phyloP scores from a whole-genome alignment of 352 stramenopile genomes.

The Pythium volutum region DNA sequence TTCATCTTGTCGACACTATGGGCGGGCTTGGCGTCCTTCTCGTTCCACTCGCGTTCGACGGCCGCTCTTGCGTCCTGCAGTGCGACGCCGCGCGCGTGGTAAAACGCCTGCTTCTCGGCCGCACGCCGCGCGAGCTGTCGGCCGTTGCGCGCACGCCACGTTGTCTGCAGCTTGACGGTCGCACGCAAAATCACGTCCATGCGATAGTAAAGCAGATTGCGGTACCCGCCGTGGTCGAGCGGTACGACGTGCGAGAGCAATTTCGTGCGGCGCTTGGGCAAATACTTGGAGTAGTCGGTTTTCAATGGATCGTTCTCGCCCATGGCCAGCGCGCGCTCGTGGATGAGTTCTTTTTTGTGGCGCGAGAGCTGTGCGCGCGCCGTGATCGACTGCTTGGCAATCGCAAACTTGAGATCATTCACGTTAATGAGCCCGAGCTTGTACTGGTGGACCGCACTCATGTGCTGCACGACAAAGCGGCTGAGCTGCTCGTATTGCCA shows the following conservation, averaged over 20 bases:
- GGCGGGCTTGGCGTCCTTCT: conserved; percentile 64
- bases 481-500: conserved; percentile 84
- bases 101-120: conserved; percentile 89
- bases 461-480: conserved; percentile 82
- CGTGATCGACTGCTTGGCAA: conserved; percentile 51
- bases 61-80: conserved; percentile 51
- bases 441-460: conserved; percentile 84
- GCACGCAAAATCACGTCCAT: conserved; percentile 62
- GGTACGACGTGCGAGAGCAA: conserved; percentile 85
- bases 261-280: conserved; percentile 63
- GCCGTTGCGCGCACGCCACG: conserved; percentile 73
- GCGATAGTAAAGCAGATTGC: conserved; percentile 80
- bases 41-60: conserved; percentile 71
- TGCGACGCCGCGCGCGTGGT: conserved; percentile 78
- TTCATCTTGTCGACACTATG: conserved; percentile 90
- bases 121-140: conserved; percentile 60
- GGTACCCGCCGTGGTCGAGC: conserved; percentile 85
- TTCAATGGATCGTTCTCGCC: conserved; percentile 91
- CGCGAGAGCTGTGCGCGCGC: conserved; percentile 53
- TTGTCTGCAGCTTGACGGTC: conserved; percentile 81
- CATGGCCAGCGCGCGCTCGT: conserved; percentile 88
- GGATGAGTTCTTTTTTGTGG: conserved; percentile 74
- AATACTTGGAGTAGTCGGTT: conserved; percentile 91
- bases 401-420: conserved; percentile 84
- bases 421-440: conserved; percentile 85